Evolutionary conservation across 257 asterid genomes (phyloP), one percentile per base, ranked within the genome.

Genomic region (Salvia miltiorrhiza): DNA sequence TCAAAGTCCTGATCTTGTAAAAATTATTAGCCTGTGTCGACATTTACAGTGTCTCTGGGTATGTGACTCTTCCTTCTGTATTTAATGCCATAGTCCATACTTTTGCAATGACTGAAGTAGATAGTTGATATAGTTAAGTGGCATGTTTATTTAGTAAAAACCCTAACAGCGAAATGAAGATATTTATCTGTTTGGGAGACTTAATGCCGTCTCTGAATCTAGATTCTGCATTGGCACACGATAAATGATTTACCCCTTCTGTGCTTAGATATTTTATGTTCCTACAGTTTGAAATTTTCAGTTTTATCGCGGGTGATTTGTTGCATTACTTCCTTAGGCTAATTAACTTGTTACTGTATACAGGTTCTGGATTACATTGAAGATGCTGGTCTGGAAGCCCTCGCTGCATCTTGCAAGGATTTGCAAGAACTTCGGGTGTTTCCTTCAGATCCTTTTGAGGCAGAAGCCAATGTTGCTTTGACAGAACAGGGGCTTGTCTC

Each of bases 311-410:
- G 41, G 21, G 32, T 70, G 12, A 30, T 17, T 50, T 62, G 17
- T 63, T 49, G 40, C 33, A 11, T 39, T 71, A 10, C 23, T 3
- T 19, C 39, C 19, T 32, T 21, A 0, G 12, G 50, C 72, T 74
- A 60, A 20, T 24, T 30, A 11, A 41, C 19, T 7, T 26, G 11
- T 61, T 12, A 28, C 45, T 60, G 70, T 19, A 41, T 26, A 9
- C 85, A 91, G 97, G 96, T 91, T 67, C 79, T 91, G 40, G 97
- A 91, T 82, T 82, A 78, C 81, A 88, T 91, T 43, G 97, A 91
- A 83, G 97, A 91, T 69, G 30, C 65, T 30, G 97, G 97, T 43
- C 90, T 91, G 39, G 95, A 87, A 73, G 79, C 84, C 32, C 75
- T 91, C 41, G 87, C 96, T 12, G 59, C 82, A 17, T 77, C 86